phyloP scores from a whole-genome alignment of 2,329 filamentous ascomycete species.

The Diplocarpon rosae region DNA sequence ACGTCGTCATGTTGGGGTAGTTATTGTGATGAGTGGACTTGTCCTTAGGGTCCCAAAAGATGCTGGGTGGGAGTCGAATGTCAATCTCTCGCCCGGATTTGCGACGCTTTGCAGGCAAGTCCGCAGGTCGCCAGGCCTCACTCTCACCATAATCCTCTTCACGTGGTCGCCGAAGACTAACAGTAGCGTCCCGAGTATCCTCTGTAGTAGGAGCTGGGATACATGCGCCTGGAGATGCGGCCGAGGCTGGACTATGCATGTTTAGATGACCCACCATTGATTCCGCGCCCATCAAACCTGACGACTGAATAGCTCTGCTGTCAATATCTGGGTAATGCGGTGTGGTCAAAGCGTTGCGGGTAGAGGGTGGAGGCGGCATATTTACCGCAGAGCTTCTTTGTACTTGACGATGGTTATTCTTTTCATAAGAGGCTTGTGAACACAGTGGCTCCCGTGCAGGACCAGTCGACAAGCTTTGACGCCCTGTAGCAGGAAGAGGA shows the following conservation, averaged over 20 bases:
- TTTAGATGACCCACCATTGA: conserved; percentile 25
- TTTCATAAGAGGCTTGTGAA: conserved; percentile 5
- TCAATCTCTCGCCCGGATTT: conserved; percentile 48
- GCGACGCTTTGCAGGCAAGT: conserved; percentile 35
- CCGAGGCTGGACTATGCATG: conserved; percentile 25
- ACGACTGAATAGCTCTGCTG: conserved; percentile 13
- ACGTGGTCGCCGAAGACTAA: conserved; percentile 24
- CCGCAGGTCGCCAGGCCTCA: conserved; percentile 17
- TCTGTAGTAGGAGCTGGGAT: conserved; percentile 6
- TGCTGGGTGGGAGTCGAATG: conserved; percentile 41
- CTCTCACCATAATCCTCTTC: conserved; percentile 20
- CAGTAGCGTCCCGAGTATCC: conserved; percentile 6
- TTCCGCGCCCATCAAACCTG: conserved; percentile 26
- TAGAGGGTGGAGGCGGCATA: conserved; percentile 11
- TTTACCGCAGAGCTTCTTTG: conserved; percentile 1
- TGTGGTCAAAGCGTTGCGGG: not conserved
- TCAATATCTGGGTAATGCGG: conserved; percentile 7
- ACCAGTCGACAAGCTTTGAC: not conserved
- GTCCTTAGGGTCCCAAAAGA: conserved; percentile 46
- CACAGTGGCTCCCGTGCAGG: conserved; percentile 5
- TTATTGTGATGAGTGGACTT: conserved; percentile 46
- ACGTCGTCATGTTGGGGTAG: conserved; percentile 53
- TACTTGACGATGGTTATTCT: not conserved
- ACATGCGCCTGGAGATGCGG: conserved; percentile 14
- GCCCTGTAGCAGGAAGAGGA: conserved; percentile 12